Base-by-base conservation (phyloP, 2,329 filamentous ascomycete genomes). In the Cytospora piceicola region DNA sequence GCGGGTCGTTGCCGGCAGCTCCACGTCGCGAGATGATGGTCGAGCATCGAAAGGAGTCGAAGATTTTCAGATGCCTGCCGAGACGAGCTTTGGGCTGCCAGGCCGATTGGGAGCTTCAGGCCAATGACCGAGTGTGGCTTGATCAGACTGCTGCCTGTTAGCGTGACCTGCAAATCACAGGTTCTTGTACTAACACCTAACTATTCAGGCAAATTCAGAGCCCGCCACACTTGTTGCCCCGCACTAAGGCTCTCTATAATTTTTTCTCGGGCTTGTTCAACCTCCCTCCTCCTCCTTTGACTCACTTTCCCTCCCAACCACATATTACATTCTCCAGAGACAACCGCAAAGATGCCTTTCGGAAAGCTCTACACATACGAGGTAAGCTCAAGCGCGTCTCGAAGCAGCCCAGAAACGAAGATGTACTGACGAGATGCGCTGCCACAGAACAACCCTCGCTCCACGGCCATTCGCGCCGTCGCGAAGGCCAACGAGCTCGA, bases 401-500 rank as follows among this genome's bases (percentile, higher is more conserved):
- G 2, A 24, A 2, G 30, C 29, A n/a, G 9, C 34, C 22, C 29
- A 15, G 27, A 3, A 60, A 15, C 22, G 14, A 30, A 22, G 7
- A 24, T 49, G 46, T 24, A 42, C 57, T 65, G 58, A 65, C 39
- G 30, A 34, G 63, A 46, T 20, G 20, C 34, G 8, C n/a, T 52
- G 24, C 57, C 73, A 67, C 77, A 97, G 94, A 87, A 86, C 78
- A 97, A 97, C 88, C 85, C 91, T 81, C 94, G 94, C 85, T 91
- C 90, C 80, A 91, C 90, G 76, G 89, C 90, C 79, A 91, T 97
- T 81, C 88, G 90, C 80, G 94, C 92, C 75, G 92, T 97, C 77
- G 95, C 95, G 75, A 98, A 99, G 90, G 93, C 93, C 84, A 98
- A 98, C 83, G 89, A 91, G 79, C 88, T 99, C 78, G 93, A 98